A percentile compares a stretch with the other conserved stretches of the same genome.
Conservation (phyloP, 257 asterid species). For the Capsicum rhomboideum region DNA sequence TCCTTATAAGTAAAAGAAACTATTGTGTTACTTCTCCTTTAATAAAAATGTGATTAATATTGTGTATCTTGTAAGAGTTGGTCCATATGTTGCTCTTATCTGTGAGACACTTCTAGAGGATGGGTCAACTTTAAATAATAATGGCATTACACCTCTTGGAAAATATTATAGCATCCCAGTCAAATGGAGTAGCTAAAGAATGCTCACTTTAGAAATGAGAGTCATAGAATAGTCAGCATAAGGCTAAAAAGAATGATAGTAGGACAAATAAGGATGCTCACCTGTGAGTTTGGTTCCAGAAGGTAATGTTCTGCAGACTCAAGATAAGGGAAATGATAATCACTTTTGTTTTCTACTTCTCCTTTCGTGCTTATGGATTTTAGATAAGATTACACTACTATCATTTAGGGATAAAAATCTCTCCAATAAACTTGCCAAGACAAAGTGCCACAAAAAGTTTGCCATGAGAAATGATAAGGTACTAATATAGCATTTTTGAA, state of each 20-base stretch:
- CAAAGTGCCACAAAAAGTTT: constrained; percentile 12
- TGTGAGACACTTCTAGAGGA: too few species aligned
- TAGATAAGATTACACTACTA: too few species aligned
- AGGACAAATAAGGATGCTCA: neutral
- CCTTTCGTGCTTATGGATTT: too few species aligned
- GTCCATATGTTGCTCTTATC: too few species aligned
- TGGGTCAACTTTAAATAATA: too few species aligned
- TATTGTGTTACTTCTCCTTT: too few species aligned
- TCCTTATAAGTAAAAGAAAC: too few species aligned
- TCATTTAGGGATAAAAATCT: neutral
- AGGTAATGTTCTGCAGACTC: neutral
- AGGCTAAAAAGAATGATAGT: constrained; percentile 19
- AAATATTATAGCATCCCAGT: neutral
- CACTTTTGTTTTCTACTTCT: neutral
- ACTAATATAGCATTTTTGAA: neutral
- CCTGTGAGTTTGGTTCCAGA: neutral
- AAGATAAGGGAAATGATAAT: constrained; percentile 6
- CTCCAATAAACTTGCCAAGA: constrained; percentile 1
- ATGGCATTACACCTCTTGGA: too few species aligned
- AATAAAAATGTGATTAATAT: too few species aligned
- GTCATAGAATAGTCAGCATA: constrained; percentile 9
- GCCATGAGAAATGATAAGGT: constrained; percentile 30
- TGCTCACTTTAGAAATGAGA: neutral
- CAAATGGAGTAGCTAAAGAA: neutral
- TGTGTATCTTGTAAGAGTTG: too few species aligned